Conservation (phyloP, 192 early-diverging fungal genomes). For the Coemansia sp. region DNA sequence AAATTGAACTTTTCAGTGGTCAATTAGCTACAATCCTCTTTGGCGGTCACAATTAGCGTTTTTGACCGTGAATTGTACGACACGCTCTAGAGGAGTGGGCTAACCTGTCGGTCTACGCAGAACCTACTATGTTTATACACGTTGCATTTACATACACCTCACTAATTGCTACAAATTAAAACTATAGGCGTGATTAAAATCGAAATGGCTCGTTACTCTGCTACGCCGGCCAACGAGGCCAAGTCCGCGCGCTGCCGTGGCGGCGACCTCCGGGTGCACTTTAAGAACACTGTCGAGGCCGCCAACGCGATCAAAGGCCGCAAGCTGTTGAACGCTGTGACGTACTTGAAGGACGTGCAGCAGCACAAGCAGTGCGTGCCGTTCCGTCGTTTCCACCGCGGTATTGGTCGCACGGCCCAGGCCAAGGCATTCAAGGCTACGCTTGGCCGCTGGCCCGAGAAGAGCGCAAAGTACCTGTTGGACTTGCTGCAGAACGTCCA, state of each 20-base stretch:
- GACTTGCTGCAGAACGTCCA: conserved; percentile 96
- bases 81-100: neutral
- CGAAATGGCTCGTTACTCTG: conserved; percentile 78
- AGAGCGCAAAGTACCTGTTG: conserved; percentile 91
- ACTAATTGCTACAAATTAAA: no score
- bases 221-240: conserved; percentile 75
- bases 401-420: conserved; percentile 96
- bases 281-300: conserved; percentile 99
- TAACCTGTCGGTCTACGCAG: neutral
- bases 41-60: no score
- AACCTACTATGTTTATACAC: no score
- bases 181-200: no score
- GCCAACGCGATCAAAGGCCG: conserved; percentile 90
- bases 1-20: neutral
- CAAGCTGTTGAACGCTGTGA: conserved; percentile 88
- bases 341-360: conserved; percentile 91
- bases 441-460: conserved; percentile 95
- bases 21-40: no score
- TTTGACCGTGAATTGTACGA: neutral
- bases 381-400: conserved; percentile 95
- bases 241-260: conserved; percentile 89
- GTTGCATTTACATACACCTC: no score
- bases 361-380: conserved; percentile 97
- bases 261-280: conserved; percentile 90
- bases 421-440: conserved; percentile 86